phyloP scores from a whole-genome alignment of 2,329 filamentous ascomycete species.

The Scedosporium apiospermum region DNA sequence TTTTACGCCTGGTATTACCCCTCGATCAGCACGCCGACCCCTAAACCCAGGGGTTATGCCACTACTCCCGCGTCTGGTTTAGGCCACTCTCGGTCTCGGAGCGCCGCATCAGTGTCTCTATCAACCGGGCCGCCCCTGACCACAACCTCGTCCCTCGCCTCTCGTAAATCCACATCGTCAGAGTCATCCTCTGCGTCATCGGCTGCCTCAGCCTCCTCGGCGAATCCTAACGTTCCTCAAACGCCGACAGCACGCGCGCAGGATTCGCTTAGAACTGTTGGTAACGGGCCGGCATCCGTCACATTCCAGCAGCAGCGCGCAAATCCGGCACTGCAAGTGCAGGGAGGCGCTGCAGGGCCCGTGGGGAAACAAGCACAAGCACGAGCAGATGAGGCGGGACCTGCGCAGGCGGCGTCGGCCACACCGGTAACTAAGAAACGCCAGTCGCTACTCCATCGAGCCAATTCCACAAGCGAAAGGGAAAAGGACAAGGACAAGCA shows the following conservation, averaged over 20 bases:
- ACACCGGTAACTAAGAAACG: background rate
- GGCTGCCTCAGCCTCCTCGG: background rate
- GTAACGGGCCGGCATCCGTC: background rate
- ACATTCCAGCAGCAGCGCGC: background rate
- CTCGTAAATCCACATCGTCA: slow-evolving; percentile 1
- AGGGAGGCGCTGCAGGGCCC: background rate
- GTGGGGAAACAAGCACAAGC: background rate
- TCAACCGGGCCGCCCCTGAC: background rate
- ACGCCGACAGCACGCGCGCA: background rate
- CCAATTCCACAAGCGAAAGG: slow-evolving; percentile 2
- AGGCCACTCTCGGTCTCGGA: background rate
- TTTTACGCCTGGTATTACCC: background rate
- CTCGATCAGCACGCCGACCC: background rate
- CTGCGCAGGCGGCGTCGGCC: background rate
- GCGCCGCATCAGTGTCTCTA: background rate
- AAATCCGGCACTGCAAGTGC: slow-evolving; percentile 1
- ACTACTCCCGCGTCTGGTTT: too few species aligned
- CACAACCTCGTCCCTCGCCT: background rate
- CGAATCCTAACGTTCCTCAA: background rate
- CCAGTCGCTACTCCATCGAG: background rate
- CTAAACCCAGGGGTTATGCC: background rate
- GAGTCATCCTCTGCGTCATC: background rate
- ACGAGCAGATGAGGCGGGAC: background rate
- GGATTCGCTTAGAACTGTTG: background rate
- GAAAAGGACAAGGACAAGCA: slow-evolving; percentile 4